Percentiles rank a stretch among this genome's conserved stretches.
phyloP scores from a whole-genome alignment of 192 early-diverging fungal species.

The Tieghemiomyces parasiticus region DNA sequence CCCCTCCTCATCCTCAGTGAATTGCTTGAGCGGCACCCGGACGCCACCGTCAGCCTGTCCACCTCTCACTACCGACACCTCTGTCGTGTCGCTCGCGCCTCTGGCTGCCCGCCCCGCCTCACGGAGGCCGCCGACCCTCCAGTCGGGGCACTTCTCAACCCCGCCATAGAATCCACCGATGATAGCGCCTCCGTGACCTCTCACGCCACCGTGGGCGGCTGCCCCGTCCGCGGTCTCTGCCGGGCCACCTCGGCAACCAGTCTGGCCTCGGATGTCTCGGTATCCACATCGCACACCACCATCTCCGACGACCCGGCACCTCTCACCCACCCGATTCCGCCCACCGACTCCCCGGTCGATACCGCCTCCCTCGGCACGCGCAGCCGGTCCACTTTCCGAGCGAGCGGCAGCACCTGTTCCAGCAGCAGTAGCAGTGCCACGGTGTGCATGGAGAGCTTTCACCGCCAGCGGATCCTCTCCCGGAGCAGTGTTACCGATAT shows the following conservation, averaged over 20 bases:
- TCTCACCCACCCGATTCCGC: too few relatives aligned
- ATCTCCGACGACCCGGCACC: too few relatives aligned
- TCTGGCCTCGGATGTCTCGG: not conserved
- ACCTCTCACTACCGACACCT: not conserved
- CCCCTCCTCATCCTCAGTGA: not conserved
- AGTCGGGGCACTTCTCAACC: too few relatives aligned
- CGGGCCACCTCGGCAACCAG: not conserved
- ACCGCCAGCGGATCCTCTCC: not conserved
- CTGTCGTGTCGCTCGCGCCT: not conserved
- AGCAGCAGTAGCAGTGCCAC: conserved; percentile 6
- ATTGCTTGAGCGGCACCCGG: not conserved
- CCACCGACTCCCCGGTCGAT: too few relatives aligned
- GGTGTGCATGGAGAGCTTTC: not conserved
- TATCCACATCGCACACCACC: not conserved
- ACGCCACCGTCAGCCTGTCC: not conserved
- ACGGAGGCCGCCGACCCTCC: too few relatives aligned
- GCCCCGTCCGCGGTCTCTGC: not conserved
- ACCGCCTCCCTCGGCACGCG: too few relatives aligned
- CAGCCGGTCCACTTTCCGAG: not conserved
- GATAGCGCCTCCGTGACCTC: not conserved
- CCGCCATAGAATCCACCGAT: too few relatives aligned
- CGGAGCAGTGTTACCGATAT: too few relatives aligned
- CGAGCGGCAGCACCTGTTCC: not conserved
- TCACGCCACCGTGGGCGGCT: not conserved
- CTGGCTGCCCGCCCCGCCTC: too few relatives aligned